Base-by-base conservation (phyloP, 2,329 filamentous ascomycete genomes). In the Ophiostoma triangulosporum region DNA sequence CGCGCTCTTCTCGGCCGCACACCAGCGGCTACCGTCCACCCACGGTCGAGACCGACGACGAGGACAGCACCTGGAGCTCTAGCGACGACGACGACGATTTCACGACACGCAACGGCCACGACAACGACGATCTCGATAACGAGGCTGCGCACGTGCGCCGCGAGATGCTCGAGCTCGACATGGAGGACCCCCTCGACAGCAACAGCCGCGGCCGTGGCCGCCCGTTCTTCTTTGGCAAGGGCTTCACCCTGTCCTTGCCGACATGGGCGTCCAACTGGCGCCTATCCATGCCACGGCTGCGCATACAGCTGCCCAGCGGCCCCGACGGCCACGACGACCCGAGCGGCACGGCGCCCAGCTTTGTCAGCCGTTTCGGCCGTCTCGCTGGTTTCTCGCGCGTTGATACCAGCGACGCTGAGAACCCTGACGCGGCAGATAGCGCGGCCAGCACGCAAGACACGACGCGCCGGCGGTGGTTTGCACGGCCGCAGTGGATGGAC, bases 141-240 rank as follows among this genome's bases (percentile, higher is more conserved):
- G 76, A 86, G 59, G 80, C 80, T 35, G 80, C 78, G 31, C 80
- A 82, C 58, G 76, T 93, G 61, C 81, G 87, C 58, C 78, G 84
- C 60, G 87, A 93, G 68, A 84, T 97, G 71, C 81, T 94, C 64
- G 86, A 96, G 75, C 82, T 95, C 76, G 88, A 94, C 60, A 80
- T 94, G 40, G 78, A 88, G 62, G 88, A 94, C 60, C 80, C 81
- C 27, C 63, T 69, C 22, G 66, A 70, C 49, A 43, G 22, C 12
- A 12, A 12, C 20, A 67, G 49, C 43, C 24, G 43, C 9, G 36
- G 48, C 26, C 29, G 55, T 61, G 69, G 57, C 54, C 63, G 52
- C 26, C 60, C 56, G 11, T 72, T 70, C 2, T 64, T 70, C 52
- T 80, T 75, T 72, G 71, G 73, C 50, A 81, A 81, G 65, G 71